A percentile compares a stretch with the other conserved stretches of the same genome.
These are phyloP conservation scores for Nicotiana sylvestris DNA, from an alignment of 257 asterid genomes.

Conservation along the genomic window DNA sequence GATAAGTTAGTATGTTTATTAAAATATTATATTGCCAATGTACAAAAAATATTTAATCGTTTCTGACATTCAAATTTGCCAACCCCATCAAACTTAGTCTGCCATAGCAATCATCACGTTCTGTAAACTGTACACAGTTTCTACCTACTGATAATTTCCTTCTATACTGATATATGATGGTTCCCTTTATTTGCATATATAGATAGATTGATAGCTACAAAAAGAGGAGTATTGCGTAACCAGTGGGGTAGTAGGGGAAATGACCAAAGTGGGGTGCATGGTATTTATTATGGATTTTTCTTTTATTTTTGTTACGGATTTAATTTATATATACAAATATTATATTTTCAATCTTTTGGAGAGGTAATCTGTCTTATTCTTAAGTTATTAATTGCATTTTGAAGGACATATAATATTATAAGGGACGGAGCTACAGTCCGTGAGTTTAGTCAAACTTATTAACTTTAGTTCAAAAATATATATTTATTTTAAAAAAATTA, in stretches of 20 bases:
- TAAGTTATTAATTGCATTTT: too few relatives aligned
- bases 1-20: not conserved
- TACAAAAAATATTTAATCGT: not conserved
- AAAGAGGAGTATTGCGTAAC: conserved; percentile 15
- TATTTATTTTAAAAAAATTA: too few relatives aligned
- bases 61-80: not conserved
- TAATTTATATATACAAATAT: too few relatives aligned
- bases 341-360: too few relatives aligned
- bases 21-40: not conserved
- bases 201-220: conserved; percentile 31
- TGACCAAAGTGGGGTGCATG: not conserved
- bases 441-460: too few relatives aligned
- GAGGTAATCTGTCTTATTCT: too few relatives aligned
- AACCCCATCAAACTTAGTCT: conserved; percentile 19
- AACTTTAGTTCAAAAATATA: too few relatives aligned
- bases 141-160: conserved; percentile 28
- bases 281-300: not conserved
- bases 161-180: not conserved
- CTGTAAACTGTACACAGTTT: conserved; percentile 15
- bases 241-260: conserved; percentile 4
- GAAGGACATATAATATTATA: too few relatives aligned
- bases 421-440: too few relatives aligned
- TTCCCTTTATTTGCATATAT: conserved; percentile 30
- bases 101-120: conserved; percentile 37
- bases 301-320: not conserved